Percentiles rank a stretch among this genome's conserved stretches.
Conservation (phyloP, 352 stramenopile species). For the Elongisporangium undulatum region DNA sequence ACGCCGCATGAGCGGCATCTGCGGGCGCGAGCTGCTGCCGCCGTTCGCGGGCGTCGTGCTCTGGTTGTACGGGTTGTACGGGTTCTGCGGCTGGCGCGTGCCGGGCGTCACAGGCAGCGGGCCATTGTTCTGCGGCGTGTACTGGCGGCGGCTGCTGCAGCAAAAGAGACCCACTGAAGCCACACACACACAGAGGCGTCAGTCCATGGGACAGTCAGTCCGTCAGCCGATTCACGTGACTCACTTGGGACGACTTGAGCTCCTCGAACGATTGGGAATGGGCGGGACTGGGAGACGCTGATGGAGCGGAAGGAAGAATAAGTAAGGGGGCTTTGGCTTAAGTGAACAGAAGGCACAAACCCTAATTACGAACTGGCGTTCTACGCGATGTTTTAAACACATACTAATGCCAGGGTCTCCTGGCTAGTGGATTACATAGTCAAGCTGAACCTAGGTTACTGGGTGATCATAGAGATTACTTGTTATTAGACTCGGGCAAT, state of each 20-base stretch:
- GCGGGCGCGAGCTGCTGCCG: conserved; percentile 3
- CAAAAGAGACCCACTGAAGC: background rate
- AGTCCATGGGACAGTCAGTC: background rate
- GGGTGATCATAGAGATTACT: background rate
- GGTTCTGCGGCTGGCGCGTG: background rate
- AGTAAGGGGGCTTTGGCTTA: background rate
- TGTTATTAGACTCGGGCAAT: background rate
- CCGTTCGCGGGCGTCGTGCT: background rate
- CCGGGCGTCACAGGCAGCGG: background rate
- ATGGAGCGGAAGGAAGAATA: background rate
- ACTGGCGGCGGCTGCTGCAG: background rate
- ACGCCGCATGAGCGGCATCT: conserved; percentile 2
- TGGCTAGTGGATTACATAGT: background rate
- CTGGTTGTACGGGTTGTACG: conserved; percentile 4
- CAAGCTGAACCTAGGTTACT: background rate
- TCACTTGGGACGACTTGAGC: background rate
- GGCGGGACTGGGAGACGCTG: background rate
- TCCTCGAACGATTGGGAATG: background rate
- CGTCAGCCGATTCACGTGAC: background rate
- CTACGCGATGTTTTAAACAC: background rate
- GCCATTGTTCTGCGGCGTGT: background rate
- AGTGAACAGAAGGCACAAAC: background rate
- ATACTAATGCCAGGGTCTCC: background rate
- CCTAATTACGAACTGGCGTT: background rate
- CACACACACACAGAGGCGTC: background rate